Base-by-base conservation (phyloP, 2,329 filamentous ascomycete species). In the Curvularia hawaiiensis region DNA sequence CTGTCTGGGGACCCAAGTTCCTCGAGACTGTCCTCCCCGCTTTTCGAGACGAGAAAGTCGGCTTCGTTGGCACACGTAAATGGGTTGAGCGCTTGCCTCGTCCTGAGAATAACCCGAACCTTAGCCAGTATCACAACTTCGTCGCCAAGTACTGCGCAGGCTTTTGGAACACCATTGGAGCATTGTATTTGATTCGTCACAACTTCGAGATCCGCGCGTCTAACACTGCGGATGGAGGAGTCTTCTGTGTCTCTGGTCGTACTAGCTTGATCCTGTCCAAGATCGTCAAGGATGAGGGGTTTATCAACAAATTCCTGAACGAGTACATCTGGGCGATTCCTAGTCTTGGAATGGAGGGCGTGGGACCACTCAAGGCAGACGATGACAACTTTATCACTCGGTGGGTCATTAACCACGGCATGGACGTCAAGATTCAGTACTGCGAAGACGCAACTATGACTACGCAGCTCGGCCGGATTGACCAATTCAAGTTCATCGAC, bases 341-440 rank as follows among this genome's bases (percentile, higher is more conserved):
- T 35, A 52, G 10, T 22, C 18, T 57, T 2, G 14, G 22, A 0
- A 0, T 26, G 2, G 45, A 49, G 9, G 65, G 65, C 3, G 59
- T 56, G 31, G 66, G 67, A 7, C 67, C 64, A 9, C 50, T 73
- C 3, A 64, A 63, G 9, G 63, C 70, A 1, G 72, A 72, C 12
- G 72, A 76, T n/a, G 71, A 75, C 43, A 72, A 69, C 28, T 87
- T 82, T 60, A 75, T 84, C 26, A 87, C 84, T 0, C 78, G 85
- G 8, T 83, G 79, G 61, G 75, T 81, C 6, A 76, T 84, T 24
- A 73, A 75, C 10, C 63, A 78, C 3, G 78, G 77, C 6, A 84
- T 78, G 77, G 72, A 77, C 4, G 77, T 86, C 51, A 79, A 79
- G 53, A 80, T 87, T 46, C 85, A 88, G 65, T 79, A 80, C 54